Evolutionary conservation across 768 basidiomycete genomes (phyloP).

Genomic region (Amyloporia xantha): DNA sequence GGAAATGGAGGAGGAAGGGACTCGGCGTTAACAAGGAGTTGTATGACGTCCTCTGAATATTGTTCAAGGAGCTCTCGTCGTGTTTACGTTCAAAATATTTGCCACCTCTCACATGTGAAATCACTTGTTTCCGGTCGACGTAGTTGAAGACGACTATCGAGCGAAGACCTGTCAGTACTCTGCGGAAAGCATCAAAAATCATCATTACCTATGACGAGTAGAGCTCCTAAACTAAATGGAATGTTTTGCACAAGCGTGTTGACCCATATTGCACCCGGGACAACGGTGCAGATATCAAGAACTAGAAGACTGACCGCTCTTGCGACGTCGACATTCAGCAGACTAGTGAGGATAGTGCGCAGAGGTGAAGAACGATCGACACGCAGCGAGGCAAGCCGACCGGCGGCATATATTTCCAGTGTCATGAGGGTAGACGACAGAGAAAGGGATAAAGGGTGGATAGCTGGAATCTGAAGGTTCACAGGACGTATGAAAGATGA

Average conservation of each 20-base stretch:
- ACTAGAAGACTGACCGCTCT: slow-evolving; percentile 35
- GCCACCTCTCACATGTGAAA: too few species aligned
- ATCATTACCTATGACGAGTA: slow-evolving; percentile 36
- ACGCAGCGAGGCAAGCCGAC: slow-evolving; percentile 26
- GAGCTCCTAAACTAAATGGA: slow-evolving; percentile 34
- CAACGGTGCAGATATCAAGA: slow-evolving; percentile 36
- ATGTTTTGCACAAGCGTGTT: slow-evolving; percentile 34
- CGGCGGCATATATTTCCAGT: slow-evolving; percentile 32
- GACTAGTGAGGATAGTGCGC: slow-evolving; percentile 15
- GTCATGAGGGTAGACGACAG: slow-evolving; percentile 29
- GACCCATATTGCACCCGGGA: slow-evolving; percentile 29
- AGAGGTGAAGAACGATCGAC: slow-evolving; percentile 15
- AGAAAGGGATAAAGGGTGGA: slow-evolving; percentile 31
- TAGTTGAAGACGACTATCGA: slow-evolving; percentile 7
- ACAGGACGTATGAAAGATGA: neutral
- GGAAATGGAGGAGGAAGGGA: slow-evolving; percentile 14
- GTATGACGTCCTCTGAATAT: neutral
- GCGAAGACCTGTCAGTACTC: too few species aligned
- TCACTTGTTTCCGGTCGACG: neutral
- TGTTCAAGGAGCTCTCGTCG: neutral
- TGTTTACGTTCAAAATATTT: too few species aligned
- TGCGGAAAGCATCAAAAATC: too few species aligned
- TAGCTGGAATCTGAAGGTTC: slow-evolving; percentile 25
- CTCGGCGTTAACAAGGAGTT: slow-evolving; percentile 9
- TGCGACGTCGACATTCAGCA: slow-evolving; percentile 25